phyloP scores from a whole-genome alignment of 129 eudicot genomes.

The Saussurea involucrata region DNA sequence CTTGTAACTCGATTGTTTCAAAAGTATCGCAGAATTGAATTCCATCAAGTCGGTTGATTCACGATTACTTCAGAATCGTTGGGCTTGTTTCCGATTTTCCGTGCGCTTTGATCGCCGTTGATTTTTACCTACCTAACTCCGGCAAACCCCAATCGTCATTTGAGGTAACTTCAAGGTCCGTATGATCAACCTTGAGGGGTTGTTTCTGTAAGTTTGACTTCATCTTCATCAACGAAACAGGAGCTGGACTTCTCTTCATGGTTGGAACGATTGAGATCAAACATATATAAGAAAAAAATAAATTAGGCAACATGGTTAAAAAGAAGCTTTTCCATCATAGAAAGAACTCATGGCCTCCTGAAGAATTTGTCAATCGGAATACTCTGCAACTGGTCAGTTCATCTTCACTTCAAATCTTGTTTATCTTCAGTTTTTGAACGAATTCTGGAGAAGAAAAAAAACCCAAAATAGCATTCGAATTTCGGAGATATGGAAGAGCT shows the following conservation, averaged over 20 bases:
- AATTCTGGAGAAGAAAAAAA: background rate
- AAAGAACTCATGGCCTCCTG: slow-evolving; percentile 72
- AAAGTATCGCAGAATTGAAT: background rate
- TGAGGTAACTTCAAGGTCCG: background rate
- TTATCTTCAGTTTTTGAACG: background rate
- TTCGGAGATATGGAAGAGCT: slow-evolving; percentile 3
- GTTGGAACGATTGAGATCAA: slow-evolving; percentile 1
- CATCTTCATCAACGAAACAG: background rate
- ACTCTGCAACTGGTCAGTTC: slow-evolving; percentile 61
- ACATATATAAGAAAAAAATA: background rate
- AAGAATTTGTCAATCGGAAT: slow-evolving; percentile 46
- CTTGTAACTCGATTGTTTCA: too few species aligned
- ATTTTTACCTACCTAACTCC: background rate
- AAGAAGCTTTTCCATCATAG: slow-evolving; percentile 58
- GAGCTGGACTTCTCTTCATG: slow-evolving; percentile 16
- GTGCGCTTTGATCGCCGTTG: background rate
- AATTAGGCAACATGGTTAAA: slow-evolving; percentile 46
- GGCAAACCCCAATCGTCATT: slow-evolving; percentile 14
- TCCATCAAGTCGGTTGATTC: background rate
- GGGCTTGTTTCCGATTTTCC: background rate
- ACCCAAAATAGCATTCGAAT: slow-evolving; percentile 2
- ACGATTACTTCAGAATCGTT: slow-evolving; percentile 7
- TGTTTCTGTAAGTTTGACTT: slow-evolving; percentile 11
- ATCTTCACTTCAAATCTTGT: background rate
- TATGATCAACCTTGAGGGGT: slow-evolving; percentile 19